phyloP scores from a whole-genome alignment of 306 rosid genomes.

The Trichosanthes cucumerina region DNA sequence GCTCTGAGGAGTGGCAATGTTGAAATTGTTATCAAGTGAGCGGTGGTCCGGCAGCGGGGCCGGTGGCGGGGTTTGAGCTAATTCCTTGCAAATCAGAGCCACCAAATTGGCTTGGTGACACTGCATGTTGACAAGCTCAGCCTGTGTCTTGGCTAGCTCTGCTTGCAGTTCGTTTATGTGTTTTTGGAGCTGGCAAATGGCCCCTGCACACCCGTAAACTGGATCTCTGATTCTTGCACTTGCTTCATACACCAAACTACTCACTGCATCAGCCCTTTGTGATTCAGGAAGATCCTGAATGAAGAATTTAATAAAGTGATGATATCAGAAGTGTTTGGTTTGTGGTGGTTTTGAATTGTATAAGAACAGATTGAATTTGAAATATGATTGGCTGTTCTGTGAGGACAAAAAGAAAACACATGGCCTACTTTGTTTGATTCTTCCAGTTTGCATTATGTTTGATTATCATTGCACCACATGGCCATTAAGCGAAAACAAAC shows the following conservation, averaged over 20 bases:
- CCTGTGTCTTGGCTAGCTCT: conserved; percentile 18
- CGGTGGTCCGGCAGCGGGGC: background rate
- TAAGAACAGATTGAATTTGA: background rate
- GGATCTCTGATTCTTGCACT: conserved; percentile 23
- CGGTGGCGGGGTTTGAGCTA: background rate
- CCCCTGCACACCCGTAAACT: conserved; percentile 22
- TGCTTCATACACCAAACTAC: conserved; percentile 25
- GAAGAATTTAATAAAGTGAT: background rate
- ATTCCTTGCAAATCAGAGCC: conserved; percentile 13
- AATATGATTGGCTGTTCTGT: background rate
- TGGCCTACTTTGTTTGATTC: background rate
- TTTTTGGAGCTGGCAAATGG: conserved; percentile 21
- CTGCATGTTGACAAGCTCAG: conserved; percentile 21
- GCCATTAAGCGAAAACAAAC: background rate
- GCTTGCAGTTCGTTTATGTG: conserved; percentile 21
- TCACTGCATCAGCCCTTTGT: conserved; percentile 22
- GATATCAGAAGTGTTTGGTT: background rate
- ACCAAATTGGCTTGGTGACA: conserved; percentile 12
- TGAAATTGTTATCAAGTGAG: background rate
- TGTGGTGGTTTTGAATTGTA: background rate
- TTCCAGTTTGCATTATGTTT: background rate
- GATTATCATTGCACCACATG: background rate
- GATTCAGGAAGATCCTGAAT: conserved; percentile 19
- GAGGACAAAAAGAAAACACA: background rate
- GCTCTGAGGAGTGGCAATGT: background rate